These are phyloP conservation scores for Pholiota conissans DNA, from an alignment of 768 basidiomycete genomes.

Conservation along the genomic window DNA sequence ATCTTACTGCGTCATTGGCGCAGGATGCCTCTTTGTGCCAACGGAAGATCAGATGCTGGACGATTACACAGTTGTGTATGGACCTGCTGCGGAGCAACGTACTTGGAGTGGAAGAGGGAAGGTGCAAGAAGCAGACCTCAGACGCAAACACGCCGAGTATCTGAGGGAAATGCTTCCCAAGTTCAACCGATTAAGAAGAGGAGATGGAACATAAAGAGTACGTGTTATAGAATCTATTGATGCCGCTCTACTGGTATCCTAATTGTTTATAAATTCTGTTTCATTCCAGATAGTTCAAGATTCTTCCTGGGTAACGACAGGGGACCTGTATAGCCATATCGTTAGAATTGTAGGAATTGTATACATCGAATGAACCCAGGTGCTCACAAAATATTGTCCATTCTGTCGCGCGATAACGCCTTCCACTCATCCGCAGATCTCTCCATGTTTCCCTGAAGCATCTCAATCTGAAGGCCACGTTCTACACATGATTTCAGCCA, in stretches of 20 bases:
- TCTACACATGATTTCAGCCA: conserved; percentile 10
- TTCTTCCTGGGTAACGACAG: too few species aligned
- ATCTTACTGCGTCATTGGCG: conserved; percentile 81
- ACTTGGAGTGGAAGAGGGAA: conserved; percentile 86
- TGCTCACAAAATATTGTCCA: conserved; percentile 13
- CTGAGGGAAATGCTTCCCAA: conserved; percentile 89
- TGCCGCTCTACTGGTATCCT: too few species aligned
- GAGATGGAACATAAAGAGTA: conserved; percentile 46
- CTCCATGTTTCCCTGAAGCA: conserved; percentile 18
- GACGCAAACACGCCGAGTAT: conserved; percentile 89
- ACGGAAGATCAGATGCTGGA: conserved; percentile 77
- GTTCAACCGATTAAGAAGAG: conserved; percentile 74
- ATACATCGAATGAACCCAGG: not conserved
- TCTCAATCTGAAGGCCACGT: conserved; percentile 12
- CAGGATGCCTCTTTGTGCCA: conserved; percentile 76
- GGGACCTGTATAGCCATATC: not conserved
- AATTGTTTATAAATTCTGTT: not conserved
- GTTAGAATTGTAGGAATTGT: not conserved
- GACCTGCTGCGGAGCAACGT: conserved; percentile 69
- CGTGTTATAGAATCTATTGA: not conserved
- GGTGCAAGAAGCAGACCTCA: conserved; percentile 79
- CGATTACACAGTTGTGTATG: conserved; percentile 85
- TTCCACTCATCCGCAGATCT: conserved; percentile 16
- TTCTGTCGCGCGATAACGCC: conserved; percentile 1
- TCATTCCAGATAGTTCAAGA: not conserved